phyloP scores from a whole-genome alignment of 2,329 filamentous ascomycete genomes.

The Hypoxylon sp. region DNA sequence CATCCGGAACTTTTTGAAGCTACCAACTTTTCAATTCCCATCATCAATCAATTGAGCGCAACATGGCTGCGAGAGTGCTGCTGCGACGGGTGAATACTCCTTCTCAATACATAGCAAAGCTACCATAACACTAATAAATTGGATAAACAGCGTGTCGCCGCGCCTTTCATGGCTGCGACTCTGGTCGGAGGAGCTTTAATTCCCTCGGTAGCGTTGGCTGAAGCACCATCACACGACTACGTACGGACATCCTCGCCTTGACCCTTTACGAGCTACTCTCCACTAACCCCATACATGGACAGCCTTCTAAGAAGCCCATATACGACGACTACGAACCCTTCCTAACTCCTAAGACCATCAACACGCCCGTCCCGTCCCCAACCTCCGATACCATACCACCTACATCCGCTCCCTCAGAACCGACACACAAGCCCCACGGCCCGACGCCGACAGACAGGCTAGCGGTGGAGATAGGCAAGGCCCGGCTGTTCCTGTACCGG shows the following conservation, averaged over 20 bases:
- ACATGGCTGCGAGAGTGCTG: slow-evolving; percentile 71
- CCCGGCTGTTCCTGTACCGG: slow-evolving; percentile 82
- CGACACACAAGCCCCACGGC: slow-evolving; percentile 53
- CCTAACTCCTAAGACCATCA: slow-evolving; percentile 44
- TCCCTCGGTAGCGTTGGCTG: slow-evolving; percentile 58
- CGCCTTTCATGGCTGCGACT: slow-evolving; percentile 65
- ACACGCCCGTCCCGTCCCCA: slow-evolving; percentile 48
- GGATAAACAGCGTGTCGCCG: slow-evolving; percentile 58
- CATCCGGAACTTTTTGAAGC: slow-evolving; percentile 16
- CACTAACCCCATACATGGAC: slow-evolving; percentile 28
- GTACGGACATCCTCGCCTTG: slow-evolving; percentile 33
- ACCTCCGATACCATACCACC: slow-evolving; percentile 51
- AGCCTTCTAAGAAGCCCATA: slow-evolving; percentile 73
- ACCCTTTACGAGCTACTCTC: background rate
- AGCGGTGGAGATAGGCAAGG: slow-evolving; percentile 82
- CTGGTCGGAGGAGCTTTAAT: slow-evolving; percentile 51
- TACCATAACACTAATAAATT: slow-evolving; percentile 46
- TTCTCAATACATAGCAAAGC: slow-evolving; percentile 22
- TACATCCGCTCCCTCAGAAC: slow-evolving; percentile 46
- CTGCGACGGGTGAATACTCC: slow-evolving; percentile 63
- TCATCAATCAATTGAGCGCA: slow-evolving; percentile 61
- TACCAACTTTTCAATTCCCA: slow-evolving; percentile 31
- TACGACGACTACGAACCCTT: slow-evolving; percentile 76
- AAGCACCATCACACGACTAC: slow-evolving; percentile 54
- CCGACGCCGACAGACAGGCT: slow-evolving; percentile 92